Percentiles rank a stretch among this genome's conserved stretches.
Conservation (phyloP, 2,329 filamentous ascomycete species). For the Scedosporium boydii region DNA sequence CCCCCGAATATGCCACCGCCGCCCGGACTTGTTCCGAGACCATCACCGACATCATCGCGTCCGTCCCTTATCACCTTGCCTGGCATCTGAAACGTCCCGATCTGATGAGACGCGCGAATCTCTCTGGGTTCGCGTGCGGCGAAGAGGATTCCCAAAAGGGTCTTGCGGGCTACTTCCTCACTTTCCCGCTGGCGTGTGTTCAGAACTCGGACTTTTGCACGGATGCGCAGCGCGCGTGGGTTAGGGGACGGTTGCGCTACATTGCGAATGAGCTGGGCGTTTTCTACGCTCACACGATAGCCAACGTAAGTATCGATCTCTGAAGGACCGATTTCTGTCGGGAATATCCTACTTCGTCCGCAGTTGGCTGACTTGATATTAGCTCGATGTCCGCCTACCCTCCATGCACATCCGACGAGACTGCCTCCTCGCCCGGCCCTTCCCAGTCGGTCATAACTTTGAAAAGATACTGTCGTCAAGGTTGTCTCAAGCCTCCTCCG, state of each 20-base stretch:
- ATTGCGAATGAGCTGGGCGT: constrained; percentile 49
- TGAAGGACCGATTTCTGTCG: background rate
- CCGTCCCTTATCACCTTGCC: constrained; percentile 51
- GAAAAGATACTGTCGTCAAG: constrained; percentile 34
- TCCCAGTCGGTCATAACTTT: constrained; percentile 31
- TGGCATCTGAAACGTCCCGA: constrained; percentile 42
- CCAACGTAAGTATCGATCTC: constrained; percentile 31
- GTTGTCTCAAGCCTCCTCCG: constrained; percentile 21
- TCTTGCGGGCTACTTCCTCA: constrained; percentile 48
- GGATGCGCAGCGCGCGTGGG: constrained; percentile 47
- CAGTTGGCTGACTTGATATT: constrained; percentile 1
- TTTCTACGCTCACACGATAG: constrained; percentile 46
- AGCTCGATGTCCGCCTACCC: constrained; percentile 50
- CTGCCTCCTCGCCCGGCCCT: constrained; percentile 35
- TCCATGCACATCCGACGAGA: constrained; percentile 53
- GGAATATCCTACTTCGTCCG: background rate
- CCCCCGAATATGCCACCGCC: constrained; percentile 49
- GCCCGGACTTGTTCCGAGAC: constrained; percentile 39
- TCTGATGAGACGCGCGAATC: constrained; percentile 26
- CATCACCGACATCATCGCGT: constrained; percentile 50
- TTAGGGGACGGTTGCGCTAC: constrained; percentile 40
- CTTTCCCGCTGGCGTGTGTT: constrained; percentile 47
- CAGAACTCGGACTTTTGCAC: constrained; percentile 49
- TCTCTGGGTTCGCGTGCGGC: constrained; percentile 39
- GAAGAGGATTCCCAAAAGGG: constrained; percentile 41